Percentiles rank a stretch among this genome's conserved stretches.
Evolutionary conservation across 2,329 filamentous ascomycete species (phyloP).

Genomic region (Exophiala sp.): DNA sequence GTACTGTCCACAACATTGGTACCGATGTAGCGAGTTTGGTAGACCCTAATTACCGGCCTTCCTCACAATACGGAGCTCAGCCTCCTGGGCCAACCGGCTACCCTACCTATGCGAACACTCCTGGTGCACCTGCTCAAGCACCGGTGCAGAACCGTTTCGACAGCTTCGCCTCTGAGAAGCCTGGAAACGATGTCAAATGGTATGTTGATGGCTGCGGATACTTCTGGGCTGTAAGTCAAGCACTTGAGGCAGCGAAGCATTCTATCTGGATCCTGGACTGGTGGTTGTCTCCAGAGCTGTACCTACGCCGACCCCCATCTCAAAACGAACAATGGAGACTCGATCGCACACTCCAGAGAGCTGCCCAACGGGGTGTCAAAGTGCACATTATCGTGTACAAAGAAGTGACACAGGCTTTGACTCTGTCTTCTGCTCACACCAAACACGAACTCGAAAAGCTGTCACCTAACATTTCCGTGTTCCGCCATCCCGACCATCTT

Average conservation of each 20-base stretch:
- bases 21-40: constrained; percentile 44
- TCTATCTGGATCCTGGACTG: constrained; percentile 80
- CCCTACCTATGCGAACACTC: constrained; percentile 7
- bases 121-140: constrained; percentile 1
- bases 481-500: constrained; percentile 84
- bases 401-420: constrained; percentile 78
- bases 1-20: constrained; percentile 46
- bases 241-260: constrained; percentile 69
- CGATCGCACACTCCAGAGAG: constrained; percentile 76
- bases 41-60: constrained; percentile 33
- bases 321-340: constrained; percentile 79
- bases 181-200: constrained; percentile 73
- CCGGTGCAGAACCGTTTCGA: constrained; percentile 43
- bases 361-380: constrained; percentile 78
- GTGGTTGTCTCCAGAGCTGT: constrained; percentile 86
- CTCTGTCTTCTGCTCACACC: constrained; percentile 68
- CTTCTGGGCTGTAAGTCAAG: constrained; percentile 77
- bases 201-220: constrained; percentile 78
- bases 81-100: constrained; percentile 12
- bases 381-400: constrained; percentile 90
- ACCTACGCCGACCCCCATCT: constrained; percentile 72
- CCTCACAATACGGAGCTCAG: constrained; percentile 26
- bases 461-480: constrained; percentile 81
- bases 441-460: constrained; percentile 73
- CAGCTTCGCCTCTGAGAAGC: constrained; percentile 66